Evolutionary conservation across 768 basidiomycete species (phyloP).

Genomic region (Tulasnella sp.): DNA sequence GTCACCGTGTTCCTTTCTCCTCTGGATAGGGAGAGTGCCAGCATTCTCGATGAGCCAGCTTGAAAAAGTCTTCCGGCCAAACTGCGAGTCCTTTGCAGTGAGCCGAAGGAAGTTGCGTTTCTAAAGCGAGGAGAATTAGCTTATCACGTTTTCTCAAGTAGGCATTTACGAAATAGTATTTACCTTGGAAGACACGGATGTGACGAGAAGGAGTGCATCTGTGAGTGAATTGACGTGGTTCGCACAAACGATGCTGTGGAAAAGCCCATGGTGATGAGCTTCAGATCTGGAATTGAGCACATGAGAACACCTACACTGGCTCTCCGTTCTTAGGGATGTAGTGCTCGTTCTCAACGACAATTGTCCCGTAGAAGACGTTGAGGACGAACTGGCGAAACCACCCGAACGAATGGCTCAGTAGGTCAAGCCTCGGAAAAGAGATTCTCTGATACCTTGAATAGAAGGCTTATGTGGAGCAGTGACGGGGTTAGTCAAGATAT

Average conservation of each 20-base stretch:
- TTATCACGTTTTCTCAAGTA: not conserved
- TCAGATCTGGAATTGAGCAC: not conserved
- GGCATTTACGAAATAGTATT: conserved; percentile 18
- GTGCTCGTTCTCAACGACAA: conserved; percentile 72
- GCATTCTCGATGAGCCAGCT: conserved; percentile 87
- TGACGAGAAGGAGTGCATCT: conserved; percentile 75
- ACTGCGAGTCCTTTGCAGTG: conserved; percentile 83
- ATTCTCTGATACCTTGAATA: conserved; percentile 22
- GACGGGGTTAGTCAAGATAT: not conserved
- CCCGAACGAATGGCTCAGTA: not conserved
- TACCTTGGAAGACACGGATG: conserved; percentile 63
- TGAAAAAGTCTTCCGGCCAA: conserved; percentile 74
- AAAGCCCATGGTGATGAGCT: not conserved
- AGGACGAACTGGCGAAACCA: conserved; percentile 52
- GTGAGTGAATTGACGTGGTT: conserved; percentile 85
- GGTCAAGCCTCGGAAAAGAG: not conserved
- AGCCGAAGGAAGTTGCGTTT: conserved; percentile 71
- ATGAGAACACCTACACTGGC: conserved; percentile 51
- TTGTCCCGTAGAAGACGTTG: conserved; percentile 84
- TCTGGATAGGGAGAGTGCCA: conserved; percentile 75
- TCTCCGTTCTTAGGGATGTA: conserved; percentile 62
- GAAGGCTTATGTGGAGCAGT: conserved; percentile 27
- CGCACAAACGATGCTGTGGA: conserved; percentile 63
- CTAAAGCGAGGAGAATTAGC: conserved; percentile 32
- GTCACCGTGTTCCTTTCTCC: conserved; percentile 60